These are phyloP conservation scores for Xanthoparmelia taractica DNA, from an alignment of 495 filamentous ascomycete species.

Conservation along the genomic window DNA sequence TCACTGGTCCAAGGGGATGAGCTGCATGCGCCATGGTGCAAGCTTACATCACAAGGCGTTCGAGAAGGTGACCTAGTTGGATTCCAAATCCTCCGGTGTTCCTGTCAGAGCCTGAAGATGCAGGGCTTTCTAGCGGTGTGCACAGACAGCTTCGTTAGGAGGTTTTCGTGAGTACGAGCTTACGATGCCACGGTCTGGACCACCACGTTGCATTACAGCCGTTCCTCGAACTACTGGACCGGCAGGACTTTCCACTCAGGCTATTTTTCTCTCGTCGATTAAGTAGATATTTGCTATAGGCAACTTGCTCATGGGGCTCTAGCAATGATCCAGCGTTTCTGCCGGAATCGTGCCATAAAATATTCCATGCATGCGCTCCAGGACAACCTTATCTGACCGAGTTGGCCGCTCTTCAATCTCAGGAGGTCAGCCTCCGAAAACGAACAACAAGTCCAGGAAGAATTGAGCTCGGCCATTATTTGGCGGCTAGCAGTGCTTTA, in stretches of 20 bases:
- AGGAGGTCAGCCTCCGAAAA: not conserved
- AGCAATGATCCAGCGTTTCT: not conserved
- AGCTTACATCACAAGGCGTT: constrained; percentile 4
- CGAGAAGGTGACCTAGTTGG: not conserved
- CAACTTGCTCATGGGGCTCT: not conserved
- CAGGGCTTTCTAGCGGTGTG: constrained; percentile 7
- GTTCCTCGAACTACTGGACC: not conserved
- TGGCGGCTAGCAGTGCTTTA: not conserved
- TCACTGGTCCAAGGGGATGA: not conserved
- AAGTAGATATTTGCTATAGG: not conserved
- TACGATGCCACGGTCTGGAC: constrained; percentile 1
- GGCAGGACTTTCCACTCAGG: constrained; percentile 2
- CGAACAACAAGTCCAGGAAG: not conserved
- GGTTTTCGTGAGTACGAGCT: not conserved
- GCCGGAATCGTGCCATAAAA: not conserved
- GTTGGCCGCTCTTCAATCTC: not conserved
- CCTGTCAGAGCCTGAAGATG: not conserved
- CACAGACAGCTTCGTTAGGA: not conserved
- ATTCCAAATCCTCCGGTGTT: not conserved
- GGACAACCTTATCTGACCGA: not conserved
- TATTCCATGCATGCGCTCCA: not conserved
- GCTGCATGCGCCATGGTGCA: not conserved
- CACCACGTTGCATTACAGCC: not conserved
- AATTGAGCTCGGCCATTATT: not conserved
- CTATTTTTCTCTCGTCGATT: not conserved